These are phyloP conservation scores for Fusarium sp. DNA, from an alignment of 2,329 filamentous ascomycete genomes.

Conservation along the genomic window DNA sequence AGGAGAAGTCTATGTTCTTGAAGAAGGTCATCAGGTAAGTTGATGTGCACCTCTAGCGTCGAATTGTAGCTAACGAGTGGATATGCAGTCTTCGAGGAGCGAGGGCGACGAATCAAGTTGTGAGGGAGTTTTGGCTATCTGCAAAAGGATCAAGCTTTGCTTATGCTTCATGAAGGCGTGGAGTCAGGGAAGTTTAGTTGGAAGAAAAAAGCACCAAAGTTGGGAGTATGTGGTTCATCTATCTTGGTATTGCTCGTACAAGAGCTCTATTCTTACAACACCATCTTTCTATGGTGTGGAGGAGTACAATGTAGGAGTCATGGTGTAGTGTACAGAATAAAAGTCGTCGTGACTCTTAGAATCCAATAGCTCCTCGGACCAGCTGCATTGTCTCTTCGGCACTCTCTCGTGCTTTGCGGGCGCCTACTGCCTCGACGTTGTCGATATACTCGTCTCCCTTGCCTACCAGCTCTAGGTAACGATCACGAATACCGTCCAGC, in stretches of 20 bases:
- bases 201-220: background rate
- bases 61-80: background rate
- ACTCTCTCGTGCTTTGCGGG: slow-evolving; percentile 69
- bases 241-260: slow-evolving; percentile 10
- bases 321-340: slow-evolving; percentile 6
- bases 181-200: background rate
- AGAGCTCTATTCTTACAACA: background rate
- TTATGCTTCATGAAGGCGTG: slow-evolving; percentile 63
- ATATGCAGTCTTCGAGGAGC: slow-evolving; percentile 70
- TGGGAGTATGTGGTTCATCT: background rate
- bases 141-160: slow-evolving; percentile 72
- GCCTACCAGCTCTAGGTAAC: slow-evolving; percentile 65
- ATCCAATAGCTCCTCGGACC: slow-evolving; percentile 64
- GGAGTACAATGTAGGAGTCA: background rate
- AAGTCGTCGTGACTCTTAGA: slow-evolving; percentile 45
- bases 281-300: background rate
- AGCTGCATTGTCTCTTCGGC: slow-evolving; percentile 69
- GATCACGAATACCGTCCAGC: slow-evolving; percentile 66
- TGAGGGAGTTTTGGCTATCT: slow-evolving; percentile 79
- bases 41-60: too few species aligned
- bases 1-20: slow-evolving; percentile 73
- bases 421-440: slow-evolving; percentile 69
- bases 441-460: slow-evolving; percentile 65
- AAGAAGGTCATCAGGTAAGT: slow-evolving; percentile 72
- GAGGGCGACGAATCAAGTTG: slow-evolving; percentile 73